phyloP scores from a whole-genome alignment of 2,329 filamentous ascomycete species.

The Colletotrichum sublineola region DNA sequence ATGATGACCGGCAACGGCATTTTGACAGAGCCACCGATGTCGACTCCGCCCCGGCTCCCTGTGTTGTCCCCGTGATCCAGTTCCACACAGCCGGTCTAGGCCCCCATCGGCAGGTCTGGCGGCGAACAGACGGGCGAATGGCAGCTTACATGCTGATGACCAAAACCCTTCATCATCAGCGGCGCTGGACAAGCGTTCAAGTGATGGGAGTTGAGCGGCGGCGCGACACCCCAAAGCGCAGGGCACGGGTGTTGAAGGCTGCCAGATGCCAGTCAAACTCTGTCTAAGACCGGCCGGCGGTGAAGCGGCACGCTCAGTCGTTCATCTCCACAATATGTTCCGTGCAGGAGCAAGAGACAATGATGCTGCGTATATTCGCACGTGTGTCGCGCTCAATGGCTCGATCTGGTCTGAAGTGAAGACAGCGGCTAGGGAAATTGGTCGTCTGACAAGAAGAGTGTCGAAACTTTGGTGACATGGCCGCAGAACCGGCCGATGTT shows the following conservation, averaged over 20 bases:
- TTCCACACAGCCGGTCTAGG: constrained; percentile 32
- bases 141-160: constrained; percentile 18
- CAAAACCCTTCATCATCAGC: constrained; percentile 30
- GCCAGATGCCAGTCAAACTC: constrained; percentile 29
- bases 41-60: constrained; percentile 10
- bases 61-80: constrained; percentile 19
- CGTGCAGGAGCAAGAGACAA: constrained; percentile 26
- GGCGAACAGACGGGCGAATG: constrained; percentile 34
- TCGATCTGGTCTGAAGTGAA: neutral
- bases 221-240: constrained; percentile 24
- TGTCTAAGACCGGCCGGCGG: constrained; percentile 39
- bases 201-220: constrained; percentile 29
- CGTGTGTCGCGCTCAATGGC: constrained; percentile 33
- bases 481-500: constrained; percentile 29
- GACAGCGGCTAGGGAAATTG: constrained; percentile 27
- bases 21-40: constrained; percentile 31
- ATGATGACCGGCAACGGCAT: constrained; percentile 26
- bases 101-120: constrained; percentile 14
- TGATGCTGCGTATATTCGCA: constrained; percentile 20
- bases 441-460: constrained; percentile 23
- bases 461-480: constrained; percentile 11
- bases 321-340: constrained; percentile 40
- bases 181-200: constrained; percentile 36
- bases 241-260: constrained; percentile 29
- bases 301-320: constrained; percentile 39